Evolutionary conservation across 2,329 filamentous ascomycete genomes (phyloP), one percentile per base, ranked within the genome.

Genomic region (Alternaria ventricosa): DNA sequence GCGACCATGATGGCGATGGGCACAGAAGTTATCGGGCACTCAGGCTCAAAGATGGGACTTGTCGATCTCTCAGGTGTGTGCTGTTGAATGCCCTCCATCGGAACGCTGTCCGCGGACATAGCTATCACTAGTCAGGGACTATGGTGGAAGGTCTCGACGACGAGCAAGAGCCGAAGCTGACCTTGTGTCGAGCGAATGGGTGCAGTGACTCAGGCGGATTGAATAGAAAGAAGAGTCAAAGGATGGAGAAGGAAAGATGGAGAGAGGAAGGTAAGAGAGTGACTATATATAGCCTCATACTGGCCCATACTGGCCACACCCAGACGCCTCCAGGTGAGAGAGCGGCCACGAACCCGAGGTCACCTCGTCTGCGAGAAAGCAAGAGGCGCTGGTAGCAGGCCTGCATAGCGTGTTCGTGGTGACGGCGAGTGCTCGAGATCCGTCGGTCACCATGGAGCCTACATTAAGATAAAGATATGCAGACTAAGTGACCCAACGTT

Each of bases 11-110:
- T 15, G n/a, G 27, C 20, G 4, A 54, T 13, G n/a, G 49, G 41
- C 13, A 23, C 13, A 12, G 47, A 13, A 11, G 15, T 3, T 6
- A 5, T 12, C 20, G 30, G 7, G 6, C 27, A 11, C 27, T 57
- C 41, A 23, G 53, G 60, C 30, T 60, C 46, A 22, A 60, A 60
- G 6, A 60, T 12, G 11, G 54, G 60, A 41, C 53, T 64, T 18
- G 47, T 20, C 7, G 20, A 27, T 9, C 27, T 12, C 6, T 47
- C 22, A 6, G 15, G 12, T 3, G 22, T 44, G 4, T 25, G 22
- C 30, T 45, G 20, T 27, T 46, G 13, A 20, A 59, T 10, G 45
- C 1, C 13, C 22, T 47, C 45, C 45, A 27, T 47, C 1, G 6
- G 23, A 47, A 20, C 15, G 23, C n/a, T 7, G 6, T 28, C 46